Conservation (phyloP, 2,329 filamentous ascomycete species). For the Pseudocercospora eumusae region DNA sequence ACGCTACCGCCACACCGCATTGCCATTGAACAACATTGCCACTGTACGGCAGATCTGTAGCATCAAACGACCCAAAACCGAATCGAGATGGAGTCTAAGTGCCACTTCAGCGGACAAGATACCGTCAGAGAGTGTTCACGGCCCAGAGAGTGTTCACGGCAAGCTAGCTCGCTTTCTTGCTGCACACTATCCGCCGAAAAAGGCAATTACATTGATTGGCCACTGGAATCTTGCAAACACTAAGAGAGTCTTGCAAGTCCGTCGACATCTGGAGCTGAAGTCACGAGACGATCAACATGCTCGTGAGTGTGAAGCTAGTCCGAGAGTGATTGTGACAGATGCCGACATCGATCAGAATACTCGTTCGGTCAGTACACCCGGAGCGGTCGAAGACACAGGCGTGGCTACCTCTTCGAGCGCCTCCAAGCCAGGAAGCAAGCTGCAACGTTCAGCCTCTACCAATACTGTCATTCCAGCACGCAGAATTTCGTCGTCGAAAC, state of each 20-base stretch:
- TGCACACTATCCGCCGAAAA: conserved; percentile 26
- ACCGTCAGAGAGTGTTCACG: conserved; percentile 22
- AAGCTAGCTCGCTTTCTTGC: conserved; percentile 29
- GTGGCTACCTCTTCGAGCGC: neutral
- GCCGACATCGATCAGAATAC: conserved; percentile 13
- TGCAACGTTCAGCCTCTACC: conserved; percentile 16
- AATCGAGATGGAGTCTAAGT: conserved; percentile 39
- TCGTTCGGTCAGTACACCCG: neutral
- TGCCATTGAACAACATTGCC: conserved; percentile 38
- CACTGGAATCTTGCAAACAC: conserved; percentile 25
- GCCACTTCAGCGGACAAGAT: conserved; percentile 16
- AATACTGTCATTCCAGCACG: conserved; percentile 18
- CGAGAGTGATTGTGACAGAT: conserved; percentile 22
- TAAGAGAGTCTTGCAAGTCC: conserved; percentile 17
- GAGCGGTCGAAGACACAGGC: conserved; percentile 10
- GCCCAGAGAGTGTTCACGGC: conserved; percentile 21
- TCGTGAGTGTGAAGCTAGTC: neutral
- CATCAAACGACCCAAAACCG: conserved; percentile 36
- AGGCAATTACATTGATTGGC: conserved; percentile 32
- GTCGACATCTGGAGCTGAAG: conserved; percentile 17
- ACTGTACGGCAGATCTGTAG: conserved; percentile 35
- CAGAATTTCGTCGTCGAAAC: conserved; percentile 22
- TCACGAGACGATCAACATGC: neutral
- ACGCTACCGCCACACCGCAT: conserved; percentile 40
- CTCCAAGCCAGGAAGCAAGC: neutral